Evolutionary conservation across 1,284 basidiomycete species (phyloP), one percentile per base, ranked within the genome.

Genomic region (Mycena sp.): DNA sequence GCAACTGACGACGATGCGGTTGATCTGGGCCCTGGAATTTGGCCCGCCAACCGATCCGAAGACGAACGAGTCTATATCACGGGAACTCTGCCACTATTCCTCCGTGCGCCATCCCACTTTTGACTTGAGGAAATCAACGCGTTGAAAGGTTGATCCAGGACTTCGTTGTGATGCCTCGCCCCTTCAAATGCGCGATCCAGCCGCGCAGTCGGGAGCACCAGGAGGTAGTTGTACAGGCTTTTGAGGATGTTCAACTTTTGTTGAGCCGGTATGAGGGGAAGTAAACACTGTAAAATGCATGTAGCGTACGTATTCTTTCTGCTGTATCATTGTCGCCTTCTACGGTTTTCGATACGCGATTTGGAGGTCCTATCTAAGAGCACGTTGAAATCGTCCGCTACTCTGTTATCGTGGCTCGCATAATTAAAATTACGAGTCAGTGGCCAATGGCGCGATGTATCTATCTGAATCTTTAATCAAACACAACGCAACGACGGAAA

Each of bases 1-100:
- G 51, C 58, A 46, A n/a, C 49, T 60, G 32, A 40, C 50, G 1
- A 48, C 58, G n/a, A 60, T 60, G 58, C 43, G 58, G n/a, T 35
- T 60, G 4, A 38, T 60, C 19, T 53, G 58, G 58, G 58, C 49
- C 10, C 48, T 53, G 43, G 12, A 19, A 10, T 60, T 60, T 28
- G 25, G 41, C 25, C 21, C 41, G 12, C 41, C 58, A 0, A 9
- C 29, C 6, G 41, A 46, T 48, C 40, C 50, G 2, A 17, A 46
- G n/a, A 60, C 58, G 25, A 32, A 17, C 14, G 25, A 10, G n/a
- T 26, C 50, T 7, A 16, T 60, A 19, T 25, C 46, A 29, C 46
- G 56, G 11, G 49, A 53, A 2, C 58, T 60, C 17, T 49, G 53
- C 41, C 53, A 32, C 32, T 60, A 60, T 32, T 41, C 32, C 11